Percentiles rank a stretch among this genome's conserved stretches.
Conservation (phyloP, 2,329 filamentous ascomycete genomes). For the Phaeosphaeria sp. region DNA sequence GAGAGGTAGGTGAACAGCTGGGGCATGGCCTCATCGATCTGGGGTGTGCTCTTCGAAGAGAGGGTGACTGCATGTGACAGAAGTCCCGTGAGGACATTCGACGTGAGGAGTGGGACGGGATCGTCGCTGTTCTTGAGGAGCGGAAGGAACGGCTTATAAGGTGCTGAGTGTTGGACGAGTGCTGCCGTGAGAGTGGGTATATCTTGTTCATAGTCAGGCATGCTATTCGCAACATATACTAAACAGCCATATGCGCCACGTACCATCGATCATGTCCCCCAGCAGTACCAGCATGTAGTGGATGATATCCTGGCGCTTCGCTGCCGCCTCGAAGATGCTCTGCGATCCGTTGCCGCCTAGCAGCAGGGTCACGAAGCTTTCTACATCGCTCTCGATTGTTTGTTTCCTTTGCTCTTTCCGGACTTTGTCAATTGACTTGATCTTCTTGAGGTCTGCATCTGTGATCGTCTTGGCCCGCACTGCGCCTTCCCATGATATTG, state of each 20-base stretch:
- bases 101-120: slow-evolving; percentile 86
- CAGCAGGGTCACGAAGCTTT: slow-evolving; percentile 81
- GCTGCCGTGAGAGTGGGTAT: slow-evolving; percentile 79
- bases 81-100: slow-evolving; percentile 82
- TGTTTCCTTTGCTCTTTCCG: slow-evolving; percentile 89
- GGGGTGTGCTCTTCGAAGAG: slow-evolving; percentile 64
- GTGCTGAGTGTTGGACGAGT: slow-evolving; percentile 73
- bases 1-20: slow-evolving; percentile 87
- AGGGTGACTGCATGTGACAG: slow-evolving; percentile 70
- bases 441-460: slow-evolving; percentile 91
- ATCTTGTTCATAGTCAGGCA: slow-evolving; percentile 59
- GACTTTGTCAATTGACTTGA: slow-evolving; percentile 95
- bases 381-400: slow-evolving; percentile 78
- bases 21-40: slow-evolving; percentile 79
- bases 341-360: slow-evolving; percentile 70
- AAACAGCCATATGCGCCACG: slow-evolving; percentile 19
- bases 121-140: slow-evolving; percentile 88
- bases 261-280: slow-evolving; percentile 86
- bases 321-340: slow-evolving; percentile 81
- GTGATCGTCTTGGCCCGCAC: slow-evolving; percentile 92
- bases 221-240: background rate
- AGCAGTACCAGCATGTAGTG: slow-evolving; percentile 94
- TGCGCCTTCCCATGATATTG: slow-evolving; percentile 97
- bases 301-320: slow-evolving; percentile 86
- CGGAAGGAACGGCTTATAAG: slow-evolving; percentile 80